phyloP scores from a whole-genome alignment of 257 asterid species.

The Jacaranda copaia region DNA sequence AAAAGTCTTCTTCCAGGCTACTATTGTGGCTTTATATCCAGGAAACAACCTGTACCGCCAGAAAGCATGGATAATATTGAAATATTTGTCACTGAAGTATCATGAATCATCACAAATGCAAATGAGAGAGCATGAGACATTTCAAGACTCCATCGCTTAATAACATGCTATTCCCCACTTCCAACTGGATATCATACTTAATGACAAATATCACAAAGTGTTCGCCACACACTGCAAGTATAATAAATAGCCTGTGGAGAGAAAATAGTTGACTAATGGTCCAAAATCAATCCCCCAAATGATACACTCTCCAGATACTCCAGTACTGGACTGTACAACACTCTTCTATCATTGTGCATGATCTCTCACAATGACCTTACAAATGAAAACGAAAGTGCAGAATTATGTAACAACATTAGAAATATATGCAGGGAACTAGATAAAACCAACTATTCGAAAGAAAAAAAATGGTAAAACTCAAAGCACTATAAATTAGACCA shows the following conservation, averaged over 20 bases:
- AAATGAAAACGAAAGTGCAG: background rate
- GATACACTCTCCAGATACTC: background rate
- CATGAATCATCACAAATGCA: slow-evolving; percentile 3
- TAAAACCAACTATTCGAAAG: background rate
- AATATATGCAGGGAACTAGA: slow-evolving; percentile 9
- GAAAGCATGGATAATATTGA: slow-evolving; percentile 5
- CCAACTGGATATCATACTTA: background rate
- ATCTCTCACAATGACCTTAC: background rate
- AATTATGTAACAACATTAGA: background rate
- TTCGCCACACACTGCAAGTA: background rate
- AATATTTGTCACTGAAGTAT: slow-evolving; percentile 1
- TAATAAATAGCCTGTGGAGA: background rate
- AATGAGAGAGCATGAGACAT: background rate
- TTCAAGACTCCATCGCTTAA: background rate
- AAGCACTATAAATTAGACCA: background rate
- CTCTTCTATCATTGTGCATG: no score
- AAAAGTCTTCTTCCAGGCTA: slow-evolving; percentile 28
- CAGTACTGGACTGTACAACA: background rate
- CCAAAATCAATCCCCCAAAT: background rate
- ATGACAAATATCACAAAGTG: background rate
- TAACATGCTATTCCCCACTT: slow-evolving; percentile 1
- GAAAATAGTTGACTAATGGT: background rate
- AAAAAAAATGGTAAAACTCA: background rate
- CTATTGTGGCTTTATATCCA: slow-evolving; percentile 24
- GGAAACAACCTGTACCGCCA: slow-evolving; percentile 32